Percentiles rank a stretch among this genome's conserved stretches.
Evolutionary conservation across 1,284 basidiomycete genomes (phyloP).

Genomic region (Meripilus lineatus): DNA sequence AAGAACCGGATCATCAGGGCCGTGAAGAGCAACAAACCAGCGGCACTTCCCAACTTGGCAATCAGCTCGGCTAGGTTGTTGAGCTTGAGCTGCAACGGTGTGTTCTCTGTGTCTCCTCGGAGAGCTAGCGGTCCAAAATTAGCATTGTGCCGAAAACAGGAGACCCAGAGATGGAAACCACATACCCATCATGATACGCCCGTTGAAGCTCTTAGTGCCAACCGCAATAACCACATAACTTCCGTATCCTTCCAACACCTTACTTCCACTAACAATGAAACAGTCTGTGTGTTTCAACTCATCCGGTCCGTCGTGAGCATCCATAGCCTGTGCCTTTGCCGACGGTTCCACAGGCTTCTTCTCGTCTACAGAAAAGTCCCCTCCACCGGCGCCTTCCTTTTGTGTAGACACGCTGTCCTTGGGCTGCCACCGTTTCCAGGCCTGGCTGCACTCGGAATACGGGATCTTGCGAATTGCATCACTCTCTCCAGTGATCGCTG

Average conservation of each 20-base stretch:
- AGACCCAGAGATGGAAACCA: conserved; percentile 14
- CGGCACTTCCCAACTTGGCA: conserved; percentile 82
- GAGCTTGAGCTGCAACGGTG: conserved; percentile 92
- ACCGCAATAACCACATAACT: conserved; percentile 91
- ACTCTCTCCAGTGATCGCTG: conserved; percentile 93
- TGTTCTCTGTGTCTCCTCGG: conserved; percentile 78
- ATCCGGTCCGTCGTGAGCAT: too few relatives aligned
- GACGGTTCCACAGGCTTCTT: too few relatives aligned
- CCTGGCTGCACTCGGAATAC: conserved; percentile 71
- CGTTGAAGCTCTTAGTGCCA: conserved; percentile 91
- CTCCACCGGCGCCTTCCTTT: conserved; percentile 23
- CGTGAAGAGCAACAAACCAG: conserved; percentile 80
- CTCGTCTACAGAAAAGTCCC: too few relatives aligned
- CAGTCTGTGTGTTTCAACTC: conserved; percentile 75
- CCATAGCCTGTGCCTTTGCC: conserved; percentile 18
- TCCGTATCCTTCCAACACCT: conserved; percentile 94
- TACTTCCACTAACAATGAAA: conserved; percentile 91
- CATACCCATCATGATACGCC: conserved; percentile 93
- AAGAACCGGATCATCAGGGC: conserved; percentile 95
- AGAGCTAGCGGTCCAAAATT: conserved; percentile 47
- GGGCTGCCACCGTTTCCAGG: conserved; percentile 12
- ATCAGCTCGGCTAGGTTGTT: conserved; percentile 92
- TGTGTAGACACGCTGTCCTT: conserved; percentile 20
- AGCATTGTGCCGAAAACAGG: conserved; percentile 1
- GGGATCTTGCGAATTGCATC: conserved; percentile 90